Percentiles rank a stretch among this genome's conserved stretches.
Evolutionary conservation across 1,284 basidiomycete species (phyloP).

Genomic region (Ceratobasidium sp.): DNA sequence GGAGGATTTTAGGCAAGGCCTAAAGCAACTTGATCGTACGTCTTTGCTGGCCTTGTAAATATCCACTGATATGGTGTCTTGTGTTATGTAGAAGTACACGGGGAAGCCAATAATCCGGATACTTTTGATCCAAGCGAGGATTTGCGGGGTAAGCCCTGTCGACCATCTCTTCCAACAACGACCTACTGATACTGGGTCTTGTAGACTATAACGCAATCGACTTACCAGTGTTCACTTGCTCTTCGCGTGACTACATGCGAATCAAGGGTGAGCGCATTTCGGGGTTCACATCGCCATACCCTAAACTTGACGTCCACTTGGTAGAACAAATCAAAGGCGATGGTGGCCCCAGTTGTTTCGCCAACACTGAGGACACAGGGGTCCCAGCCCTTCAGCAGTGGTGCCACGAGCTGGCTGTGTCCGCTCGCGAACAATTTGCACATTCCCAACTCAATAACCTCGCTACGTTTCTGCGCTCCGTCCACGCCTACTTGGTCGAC

Average conservation of each 20-base stretch:
- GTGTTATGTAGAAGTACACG: conserved; percentile 66
- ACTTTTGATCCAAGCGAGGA: conserved; percentile 65
- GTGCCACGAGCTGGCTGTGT: conserved; percentile 66
- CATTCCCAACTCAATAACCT: conserved; percentile 62
- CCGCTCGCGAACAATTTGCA: conserved; percentile 65
- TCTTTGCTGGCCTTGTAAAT: neutral
- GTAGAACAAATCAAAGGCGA: conserved; percentile 66
- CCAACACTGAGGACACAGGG: conserved; percentile 63
- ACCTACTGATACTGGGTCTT: no score
- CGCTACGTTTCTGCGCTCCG: conserved; percentile 61
- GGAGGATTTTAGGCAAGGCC: conserved; percentile 67
- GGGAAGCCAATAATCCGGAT: conserved; percentile 65
- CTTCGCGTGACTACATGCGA: conserved; percentile 69
- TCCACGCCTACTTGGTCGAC: conserved; percentile 63
- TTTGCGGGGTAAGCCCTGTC: conserved; percentile 59
- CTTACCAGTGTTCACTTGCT: conserved; percentile 70
- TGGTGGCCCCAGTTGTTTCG: conserved; percentile 67
- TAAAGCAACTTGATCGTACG: conserved; percentile 68
- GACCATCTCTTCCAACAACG: conserved; percentile 51
- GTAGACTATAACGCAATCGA: conserved; percentile 69
- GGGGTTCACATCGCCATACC: neutral
- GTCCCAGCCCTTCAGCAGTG: conserved; percentile 68
- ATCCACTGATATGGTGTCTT: conserved; percentile 25
- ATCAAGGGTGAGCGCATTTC: conserved; percentile 58
- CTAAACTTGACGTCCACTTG: conserved; percentile 51